A percentile compares a stretch with the other conserved stretches of the same genome.
These are phyloP conservation scores for Phtheirospermum japonicum DNA, from an alignment of 257 asterid genomes.

Conservation along the genomic window DNA sequence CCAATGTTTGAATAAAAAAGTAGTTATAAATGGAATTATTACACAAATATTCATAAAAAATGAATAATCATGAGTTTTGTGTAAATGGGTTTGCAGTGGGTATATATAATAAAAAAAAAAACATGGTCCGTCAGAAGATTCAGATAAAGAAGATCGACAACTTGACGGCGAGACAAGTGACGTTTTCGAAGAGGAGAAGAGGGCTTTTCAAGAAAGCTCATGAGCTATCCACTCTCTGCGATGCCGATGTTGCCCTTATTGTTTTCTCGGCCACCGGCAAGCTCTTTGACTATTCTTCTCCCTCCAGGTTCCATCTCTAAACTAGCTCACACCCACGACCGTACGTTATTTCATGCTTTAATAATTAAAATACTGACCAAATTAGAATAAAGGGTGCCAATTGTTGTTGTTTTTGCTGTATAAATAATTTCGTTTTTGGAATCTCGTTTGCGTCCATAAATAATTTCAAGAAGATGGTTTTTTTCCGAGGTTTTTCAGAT, in stretches of 20 bases:
- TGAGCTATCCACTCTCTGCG: constrained; percentile 76
- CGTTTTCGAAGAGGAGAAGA: constrained; percentile 79
- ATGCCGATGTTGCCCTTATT: constrained; percentile 75
- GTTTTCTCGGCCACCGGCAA: constrained; percentile 84
- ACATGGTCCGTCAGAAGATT: constrained; percentile 72
- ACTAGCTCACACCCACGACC: no score
- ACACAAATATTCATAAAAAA: no score
- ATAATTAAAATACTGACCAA: no score
- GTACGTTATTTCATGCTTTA: no score
- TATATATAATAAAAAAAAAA: no score
- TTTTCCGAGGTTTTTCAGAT: no score
- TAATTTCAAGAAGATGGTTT: no score
- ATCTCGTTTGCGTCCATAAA: no score
- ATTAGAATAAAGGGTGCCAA: no score
- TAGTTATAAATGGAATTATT: no score
- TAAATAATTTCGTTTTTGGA: no score
- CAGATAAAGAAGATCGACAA: constrained; percentile 80
- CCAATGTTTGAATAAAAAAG: neutral
- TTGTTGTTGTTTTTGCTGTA: no score
- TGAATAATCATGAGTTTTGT: neutral
- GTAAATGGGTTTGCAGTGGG: constrained; percentile 1
- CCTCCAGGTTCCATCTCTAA: constrained; percentile 23
- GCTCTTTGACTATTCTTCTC: constrained; percentile 56
- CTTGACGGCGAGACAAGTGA: constrained; percentile 74
- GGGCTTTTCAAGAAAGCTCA: constrained; percentile 90